These are phyloP conservation scores for Phoma herbarum DNA, from an alignment of 2,329 filamentous ascomycete genomes.

Conservation along the genomic window DNA sequence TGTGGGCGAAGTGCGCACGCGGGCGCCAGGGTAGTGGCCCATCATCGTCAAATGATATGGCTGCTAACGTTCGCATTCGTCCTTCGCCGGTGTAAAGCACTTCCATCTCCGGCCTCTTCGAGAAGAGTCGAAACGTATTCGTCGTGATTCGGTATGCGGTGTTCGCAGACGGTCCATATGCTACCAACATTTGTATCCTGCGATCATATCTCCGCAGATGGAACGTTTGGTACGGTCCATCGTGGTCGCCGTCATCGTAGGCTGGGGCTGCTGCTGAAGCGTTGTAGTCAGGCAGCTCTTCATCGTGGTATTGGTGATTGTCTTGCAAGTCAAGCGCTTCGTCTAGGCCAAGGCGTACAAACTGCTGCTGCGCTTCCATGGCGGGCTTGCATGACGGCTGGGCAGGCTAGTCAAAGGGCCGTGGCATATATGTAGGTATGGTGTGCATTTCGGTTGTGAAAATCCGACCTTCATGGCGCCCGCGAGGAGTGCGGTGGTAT, in stretches of 20 bases:
- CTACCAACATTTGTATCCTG: constrained; percentile 37
- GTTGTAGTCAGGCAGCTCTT: constrained; percentile 42
- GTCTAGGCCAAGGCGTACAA: constrained; percentile 19
- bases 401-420: constrained; percentile 23
- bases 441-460: constrained; percentile 14
- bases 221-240: constrained; percentile 32
- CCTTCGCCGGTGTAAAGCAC: constrained; percentile 34
- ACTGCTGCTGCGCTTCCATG: constrained; percentile 31
- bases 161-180: constrained; percentile 25
- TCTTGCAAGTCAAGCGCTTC: constrained; percentile 27
- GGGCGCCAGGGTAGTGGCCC: constrained; percentile 47
- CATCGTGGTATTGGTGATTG: constrained; percentile 25
- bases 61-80: constrained; percentile 35
- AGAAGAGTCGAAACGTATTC: constrained; percentile 39
- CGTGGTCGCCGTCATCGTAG: constrained; percentile 33
- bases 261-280: constrained; percentile 32
- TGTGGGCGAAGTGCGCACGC: constrained; percentile 39
- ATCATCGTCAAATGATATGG: constrained; percentile 39
- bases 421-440: constrained; percentile 22
- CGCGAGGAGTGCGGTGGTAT: constrained; percentile 20
- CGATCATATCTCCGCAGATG: constrained; percentile 37
- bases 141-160: constrained; percentile 40
- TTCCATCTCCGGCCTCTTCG: constrained; percentile 47
- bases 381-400: constrained; percentile 16
- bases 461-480: constrained; percentile 12